Percentiles rank a stretch among this genome's conserved stretches.
phyloP scores from a whole-genome alignment of 106 monocot species.

The Phalaenopsis aphrodite region DNA sequence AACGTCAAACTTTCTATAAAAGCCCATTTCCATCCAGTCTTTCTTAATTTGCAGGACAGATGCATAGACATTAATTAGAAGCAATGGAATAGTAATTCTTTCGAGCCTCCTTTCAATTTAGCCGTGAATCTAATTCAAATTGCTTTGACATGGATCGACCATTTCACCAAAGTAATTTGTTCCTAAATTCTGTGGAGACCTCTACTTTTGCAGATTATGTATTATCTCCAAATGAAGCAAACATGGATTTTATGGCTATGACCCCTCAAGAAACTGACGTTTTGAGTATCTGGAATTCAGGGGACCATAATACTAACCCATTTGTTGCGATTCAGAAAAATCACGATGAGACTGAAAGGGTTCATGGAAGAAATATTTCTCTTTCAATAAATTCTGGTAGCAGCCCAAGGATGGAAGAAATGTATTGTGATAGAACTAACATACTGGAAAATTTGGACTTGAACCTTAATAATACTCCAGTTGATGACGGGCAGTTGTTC shows the following conservation, averaged over 20 bases:
- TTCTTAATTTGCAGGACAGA: neutral
- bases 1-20: neutral
- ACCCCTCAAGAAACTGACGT: slow-evolving; percentile 9
- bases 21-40: neutral
- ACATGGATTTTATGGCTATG: slow-evolving; percentile 10
- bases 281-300: slow-evolving; percentile 27
- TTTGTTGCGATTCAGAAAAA: slow-evolving; percentile 10
- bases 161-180: slow-evolving; percentile 19
- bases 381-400: too few relatives aligned
- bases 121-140: slow-evolving; percentile 21
- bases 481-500: slow-evolving; percentile 20
- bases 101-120: slow-evolving; percentile 27
- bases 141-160: slow-evolving; percentile 26
- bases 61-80: slow-evolving; percentile 1
- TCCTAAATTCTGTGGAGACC: slow-evolving; percentile 6
- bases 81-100: slow-evolving; percentile 21
- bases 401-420: slow-evolving; percentile 20
- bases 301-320: slow-evolving; percentile 22
- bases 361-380: slow-evolving; percentile 20
- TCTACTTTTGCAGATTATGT: too few relatives aligned
- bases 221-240: slow-evolving; percentile 12
- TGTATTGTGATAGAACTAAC: slow-evolving; percentile 18
- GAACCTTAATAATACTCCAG: slow-evolving; percentile 35
- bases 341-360: slow-evolving; percentile 25
- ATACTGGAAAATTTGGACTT: slow-evolving; percentile 20